Base-by-base conservation (phyloP, 2,329 filamentous ascomycete genomes). In the Grosmannia clavigera region DNA sequence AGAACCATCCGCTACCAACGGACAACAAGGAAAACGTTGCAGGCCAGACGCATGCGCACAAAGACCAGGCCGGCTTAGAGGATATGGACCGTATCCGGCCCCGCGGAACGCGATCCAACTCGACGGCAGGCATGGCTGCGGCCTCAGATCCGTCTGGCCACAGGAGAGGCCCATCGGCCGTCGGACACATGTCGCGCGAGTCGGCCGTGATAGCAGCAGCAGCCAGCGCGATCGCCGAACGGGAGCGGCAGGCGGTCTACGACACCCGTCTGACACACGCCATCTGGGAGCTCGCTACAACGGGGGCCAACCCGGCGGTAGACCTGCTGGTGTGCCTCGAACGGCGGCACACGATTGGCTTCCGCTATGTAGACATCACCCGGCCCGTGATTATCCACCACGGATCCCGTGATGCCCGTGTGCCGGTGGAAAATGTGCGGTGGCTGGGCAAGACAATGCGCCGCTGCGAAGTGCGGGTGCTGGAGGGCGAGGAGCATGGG, bases 381-480 rank as follows among this genome's bases (percentile, higher is more conserved):
- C 83, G 91, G 10, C 83, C 90, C 0, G 88, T 97, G 0, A 87
- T 96, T 29, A 96, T 99, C 65, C 92, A 96, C 68, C 94, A 99
- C 70, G 94, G 94, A 46, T 90, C 84, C 68, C 85, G 88, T 66
- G 94, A 99, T 68, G 91, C 87, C 7, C 83, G 94, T 29, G 94
- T 99, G 1, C 94, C 94, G 0, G 87, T 96, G 16, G 94, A 96
- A 61, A 99, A 99, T 68, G 90, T 96, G 27, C 82, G 87, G 65
- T 99, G 94, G 94, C 80, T 99, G 9, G 92, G 91, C 61, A 92
- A 92, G 72, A 88, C 88, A 51, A 97, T 99, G 92, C 84, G 88
- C 35, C 81, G 89, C 55, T 97, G 92, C 71, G 94, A 97, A 71
- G 90, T 99, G 16, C 80, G 92, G 5, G 84, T 97, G 5, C 78